These are phyloP conservation scores for Trametes cingulata DNA, from an alignment of 768 basidiomycete species.

Conservation along the genomic window DNA sequence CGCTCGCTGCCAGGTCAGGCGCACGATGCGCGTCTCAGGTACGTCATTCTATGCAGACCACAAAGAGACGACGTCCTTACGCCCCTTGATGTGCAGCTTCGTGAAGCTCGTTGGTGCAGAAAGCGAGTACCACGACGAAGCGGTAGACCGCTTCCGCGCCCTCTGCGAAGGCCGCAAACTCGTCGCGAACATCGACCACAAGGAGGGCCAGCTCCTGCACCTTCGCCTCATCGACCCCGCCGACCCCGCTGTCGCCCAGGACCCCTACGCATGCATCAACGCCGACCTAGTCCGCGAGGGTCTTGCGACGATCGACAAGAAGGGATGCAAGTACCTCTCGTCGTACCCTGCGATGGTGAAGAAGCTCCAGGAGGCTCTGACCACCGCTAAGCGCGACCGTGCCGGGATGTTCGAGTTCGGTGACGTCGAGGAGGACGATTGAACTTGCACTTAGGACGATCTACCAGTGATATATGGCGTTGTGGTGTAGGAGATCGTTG, in stretches of 20 bases:
- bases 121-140: slow-evolving; percentile 86
- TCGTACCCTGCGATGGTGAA: slow-evolving; percentile 70
- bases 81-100: slow-evolving; percentile 56
- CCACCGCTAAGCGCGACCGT: slow-evolving; percentile 71
- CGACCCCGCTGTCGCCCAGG: slow-evolving; percentile 64
- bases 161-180: slow-evolving; percentile 92
- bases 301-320: slow-evolving; percentile 76
- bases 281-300: slow-evolving; percentile 89
- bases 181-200: slow-evolving; percentile 93
- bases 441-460: not conserved
- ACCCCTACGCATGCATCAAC: slow-evolving; percentile 82
- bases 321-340: slow-evolving; percentile 68
- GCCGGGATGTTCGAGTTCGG: slow-evolving; percentile 89
- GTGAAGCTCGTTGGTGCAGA: slow-evolving; percentile 77
- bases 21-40: slow-evolving; percentile 91
- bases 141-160: slow-evolving; percentile 80
- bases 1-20: slow-evolving; percentile 90
- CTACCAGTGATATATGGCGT: not conserved
- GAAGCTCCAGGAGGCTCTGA: slow-evolving; percentile 60
- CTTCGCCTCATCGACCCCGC: slow-evolving; percentile 90
- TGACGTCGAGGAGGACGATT: slow-evolving; percentile 85
- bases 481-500: not conserved
- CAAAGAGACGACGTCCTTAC: not conserved
- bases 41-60: slow-evolving; percentile 16
- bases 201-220: slow-evolving; percentile 76